Base-by-base conservation (phyloP, 2,329 filamentous ascomycete genomes). In the Tricladium varicosporioides region DNA sequence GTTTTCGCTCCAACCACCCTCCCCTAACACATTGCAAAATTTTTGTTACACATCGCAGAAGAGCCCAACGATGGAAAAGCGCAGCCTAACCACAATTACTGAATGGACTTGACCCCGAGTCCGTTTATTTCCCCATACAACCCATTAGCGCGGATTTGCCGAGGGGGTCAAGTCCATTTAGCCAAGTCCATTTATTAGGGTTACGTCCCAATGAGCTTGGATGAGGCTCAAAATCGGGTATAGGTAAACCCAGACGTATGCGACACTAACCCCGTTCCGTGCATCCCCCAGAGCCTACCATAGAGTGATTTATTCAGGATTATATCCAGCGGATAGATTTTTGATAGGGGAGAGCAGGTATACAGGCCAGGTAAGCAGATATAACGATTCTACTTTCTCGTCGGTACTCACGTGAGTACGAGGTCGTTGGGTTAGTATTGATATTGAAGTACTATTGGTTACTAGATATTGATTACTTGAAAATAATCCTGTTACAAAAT, bases 161-260 rank as follows among this genome's bases (percentile, higher is more conserved):
- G n/a, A n/a, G n/a, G n/a, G n/a, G 43, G 14, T 18, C n/a, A n/a
- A n/a, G n/a, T n/a, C n/a, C n/a, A n/a, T n/a, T n/a, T n/a, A n/a
- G n/a, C n/a, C 44, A 54, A 49, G 22, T 54, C 43, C 5, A 44
- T 55, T 53, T 53, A 53, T n/a, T n/a, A n/a, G n/a, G n/a, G n/a
- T n/a, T n/a, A n/a, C n/a, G n/a, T n/a, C n/a, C n/a, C n/a, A n/a
- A 47, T 53, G 48, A 44, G 51, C 51, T 53, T 27, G 42, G 42
- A 53, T 53, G 51, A 40, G 51, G 51, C 51, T 53, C 40, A 53
- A 53, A 53, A 33, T 53, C 51, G 51, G 47, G 51, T 53, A 53
- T 53, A 15, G 32, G 42, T 53, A 46, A 14, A 43, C 16, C 51
- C 42, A 5, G 15, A 19, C 42, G 47, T 53, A 46, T 53, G 42